Evolutionary conservation across 2,329 filamentous ascomycete species (phyloP).

Genomic region (Sporothrix mexicana): DNA sequence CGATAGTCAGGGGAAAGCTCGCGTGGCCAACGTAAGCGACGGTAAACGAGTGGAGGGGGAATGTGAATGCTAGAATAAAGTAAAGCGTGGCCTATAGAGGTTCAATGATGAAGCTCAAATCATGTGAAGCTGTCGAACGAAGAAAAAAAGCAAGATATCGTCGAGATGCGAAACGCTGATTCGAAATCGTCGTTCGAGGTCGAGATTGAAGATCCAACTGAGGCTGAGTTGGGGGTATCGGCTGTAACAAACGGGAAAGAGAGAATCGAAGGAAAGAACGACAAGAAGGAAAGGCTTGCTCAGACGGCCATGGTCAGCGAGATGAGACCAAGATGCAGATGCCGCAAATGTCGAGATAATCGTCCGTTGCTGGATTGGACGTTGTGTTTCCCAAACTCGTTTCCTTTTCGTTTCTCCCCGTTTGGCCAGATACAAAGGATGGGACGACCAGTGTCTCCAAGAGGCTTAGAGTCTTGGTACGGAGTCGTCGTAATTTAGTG

Average conservation of each 20-base stretch:
- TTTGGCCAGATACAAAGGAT: slow-evolving; percentile 14
- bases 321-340: slow-evolving; percentile 8
- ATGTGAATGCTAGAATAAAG: background rate
- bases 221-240: slow-evolving; percentile 5
- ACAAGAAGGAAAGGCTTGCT: background rate
- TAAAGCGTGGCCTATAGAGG: background rate
- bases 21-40: background rate
- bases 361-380: background rate
- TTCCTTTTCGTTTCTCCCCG: background rate
- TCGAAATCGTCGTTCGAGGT: background rate
- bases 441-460: background rate
- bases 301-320: slow-evolving; percentile 20
- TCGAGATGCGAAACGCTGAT: slow-evolving; percentile 5
- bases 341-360: background rate
- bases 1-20: slow-evolving; percentile 9
- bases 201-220: background rate
- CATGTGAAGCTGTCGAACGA: background rate
- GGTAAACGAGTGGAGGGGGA: background rate
- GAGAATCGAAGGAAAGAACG: background rate
- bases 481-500: slow-evolving; percentile 28
- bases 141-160: background rate
- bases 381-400: background rate
- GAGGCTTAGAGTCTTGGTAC: slow-evolving; percentile 16
- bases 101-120: background rate
- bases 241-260: background rate